phyloP scores from a whole-genome alignment of 306 rosid species.

The Lathyrus oleraceus region DNA sequence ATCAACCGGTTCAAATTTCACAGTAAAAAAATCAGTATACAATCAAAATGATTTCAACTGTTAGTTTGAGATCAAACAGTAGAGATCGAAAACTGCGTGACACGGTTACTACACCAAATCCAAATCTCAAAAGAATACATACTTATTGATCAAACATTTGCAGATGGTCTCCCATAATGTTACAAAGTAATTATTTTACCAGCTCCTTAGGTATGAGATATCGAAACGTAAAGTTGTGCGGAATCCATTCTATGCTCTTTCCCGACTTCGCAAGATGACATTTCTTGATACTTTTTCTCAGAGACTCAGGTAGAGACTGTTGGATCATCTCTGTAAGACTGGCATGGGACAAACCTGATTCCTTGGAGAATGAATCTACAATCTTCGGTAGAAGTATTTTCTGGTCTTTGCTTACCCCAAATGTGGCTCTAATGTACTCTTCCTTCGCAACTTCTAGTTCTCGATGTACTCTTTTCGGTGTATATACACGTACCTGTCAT shows the following conservation, averaged over 20 bases:
- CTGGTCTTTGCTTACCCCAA: conserved; percentile 68
- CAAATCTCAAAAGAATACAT: conserved; percentile 32
- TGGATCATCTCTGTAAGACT: conserved; percentile 68
- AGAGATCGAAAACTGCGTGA: conserved; percentile 2
- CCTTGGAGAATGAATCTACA: conserved; percentile 74
- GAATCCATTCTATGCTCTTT: conserved; percentile 68
- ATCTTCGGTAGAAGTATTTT: conserved; percentile 76
- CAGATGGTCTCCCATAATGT: not conserved
- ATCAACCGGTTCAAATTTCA: not conserved
- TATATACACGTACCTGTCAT: conserved; percentile 73
- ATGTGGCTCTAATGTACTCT: conserved; percentile 71
- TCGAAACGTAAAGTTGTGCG: conserved; percentile 79
- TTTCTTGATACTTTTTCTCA: conserved; percentile 56
- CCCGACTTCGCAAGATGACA: conserved; percentile 49
- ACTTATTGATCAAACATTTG: conserved; percentile 16
- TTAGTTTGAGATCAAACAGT: not conserved
- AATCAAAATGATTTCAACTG: not conserved
- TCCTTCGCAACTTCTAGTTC: conserved; percentile 83
- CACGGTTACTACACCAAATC: not conserved
- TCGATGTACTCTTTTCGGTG: conserved; percentile 58
- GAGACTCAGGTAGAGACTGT: conserved; percentile 59
- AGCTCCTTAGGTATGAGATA: conserved; percentile 80
- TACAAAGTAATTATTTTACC: conserved; percentile 43
- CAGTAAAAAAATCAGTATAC: not conserved
- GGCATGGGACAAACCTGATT: conserved; percentile 49